Evolutionary conservation across 192 early-diverging fungal species (phyloP).

Genomic region (Mortierella antarctica): DNA sequence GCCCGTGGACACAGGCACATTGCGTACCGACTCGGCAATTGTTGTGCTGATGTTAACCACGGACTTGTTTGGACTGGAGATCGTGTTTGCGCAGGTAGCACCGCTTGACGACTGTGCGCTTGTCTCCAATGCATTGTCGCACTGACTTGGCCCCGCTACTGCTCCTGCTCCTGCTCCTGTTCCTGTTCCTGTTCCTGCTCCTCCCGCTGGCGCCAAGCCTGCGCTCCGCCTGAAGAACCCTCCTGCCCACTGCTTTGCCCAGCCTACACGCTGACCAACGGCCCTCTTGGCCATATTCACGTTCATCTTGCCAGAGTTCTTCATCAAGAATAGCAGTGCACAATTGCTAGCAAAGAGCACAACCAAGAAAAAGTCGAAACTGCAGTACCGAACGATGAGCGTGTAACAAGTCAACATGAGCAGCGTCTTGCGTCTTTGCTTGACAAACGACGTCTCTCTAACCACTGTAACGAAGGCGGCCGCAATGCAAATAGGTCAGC

Average conservation of each 20-base stretch:
- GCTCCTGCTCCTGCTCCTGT: constrained; percentile 1
- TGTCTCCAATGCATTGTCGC: neutral
- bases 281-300: constrained; percentile 68
- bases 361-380: constrained; percentile 63
- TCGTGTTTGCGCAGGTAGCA: constrained; percentile 1
- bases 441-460: constrained; percentile 59
- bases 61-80: constrained; percentile 13
- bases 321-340: constrained; percentile 64
- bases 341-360: constrained; percentile 59
- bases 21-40: neutral
- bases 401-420: constrained; percentile 56
- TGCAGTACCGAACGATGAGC: constrained; percentile 56
- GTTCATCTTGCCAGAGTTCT: constrained; percentile 64
- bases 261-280: constrained; percentile 60
- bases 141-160: neutral
- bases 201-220: neutral
- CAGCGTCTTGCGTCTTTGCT: constrained; percentile 59
- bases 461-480: constrained; percentile 43
- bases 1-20: neutral
- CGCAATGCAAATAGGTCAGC: neutral
- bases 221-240: constrained; percentile 43
- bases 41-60: neutral
- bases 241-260: constrained; percentile 66
- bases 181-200: constrained; percentile 2
- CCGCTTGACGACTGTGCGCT: neutral